Conservation (phyloP, 208 protist species). For the Leishmania turanica region DNA sequence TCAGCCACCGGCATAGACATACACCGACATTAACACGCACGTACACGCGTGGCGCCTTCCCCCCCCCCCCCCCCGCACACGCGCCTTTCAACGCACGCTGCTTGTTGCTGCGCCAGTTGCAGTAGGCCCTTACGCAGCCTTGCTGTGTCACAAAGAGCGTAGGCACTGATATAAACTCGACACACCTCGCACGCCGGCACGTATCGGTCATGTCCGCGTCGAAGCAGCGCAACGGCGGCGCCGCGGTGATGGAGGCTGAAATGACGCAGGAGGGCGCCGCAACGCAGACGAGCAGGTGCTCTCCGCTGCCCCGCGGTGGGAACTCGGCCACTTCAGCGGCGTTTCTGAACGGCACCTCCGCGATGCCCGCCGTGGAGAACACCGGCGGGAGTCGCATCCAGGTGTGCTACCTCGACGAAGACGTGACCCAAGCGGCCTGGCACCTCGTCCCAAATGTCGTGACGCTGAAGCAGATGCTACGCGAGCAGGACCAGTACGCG, state of each 20-base stretch:
- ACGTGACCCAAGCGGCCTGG: constrained; percentile 3
- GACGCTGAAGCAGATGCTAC: constrained; percentile 18
- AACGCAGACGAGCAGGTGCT: neutral
- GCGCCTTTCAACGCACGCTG: neutral
- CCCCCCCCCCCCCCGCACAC: too few relatives aligned
- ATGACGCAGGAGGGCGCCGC: neutral
- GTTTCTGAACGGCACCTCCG: neutral
- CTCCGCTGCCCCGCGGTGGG: neutral
- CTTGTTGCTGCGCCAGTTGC: neutral
- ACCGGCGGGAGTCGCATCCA: constrained; percentile 14
- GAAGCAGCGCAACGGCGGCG: neutral
- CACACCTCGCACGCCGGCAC: neutral
- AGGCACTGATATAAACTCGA: neutral
- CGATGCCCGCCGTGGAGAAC: neutral
- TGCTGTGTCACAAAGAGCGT: neutral
- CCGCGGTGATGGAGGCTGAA: neutral
- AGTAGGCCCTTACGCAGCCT: neutral
- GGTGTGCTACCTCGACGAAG: constrained; percentile 30
- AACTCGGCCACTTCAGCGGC: neutral
- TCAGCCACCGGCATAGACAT: neutral
- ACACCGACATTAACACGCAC: neutral
- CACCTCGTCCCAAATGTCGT: constrained; percentile 14
- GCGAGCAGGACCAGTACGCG: constrained; percentile 1
- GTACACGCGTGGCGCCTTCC: neutral
- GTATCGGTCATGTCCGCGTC: neutral